Base-by-base conservation (phyloP, 495 filamentous ascomycete genomes). In the Chaetomium cochliodes region DNA sequence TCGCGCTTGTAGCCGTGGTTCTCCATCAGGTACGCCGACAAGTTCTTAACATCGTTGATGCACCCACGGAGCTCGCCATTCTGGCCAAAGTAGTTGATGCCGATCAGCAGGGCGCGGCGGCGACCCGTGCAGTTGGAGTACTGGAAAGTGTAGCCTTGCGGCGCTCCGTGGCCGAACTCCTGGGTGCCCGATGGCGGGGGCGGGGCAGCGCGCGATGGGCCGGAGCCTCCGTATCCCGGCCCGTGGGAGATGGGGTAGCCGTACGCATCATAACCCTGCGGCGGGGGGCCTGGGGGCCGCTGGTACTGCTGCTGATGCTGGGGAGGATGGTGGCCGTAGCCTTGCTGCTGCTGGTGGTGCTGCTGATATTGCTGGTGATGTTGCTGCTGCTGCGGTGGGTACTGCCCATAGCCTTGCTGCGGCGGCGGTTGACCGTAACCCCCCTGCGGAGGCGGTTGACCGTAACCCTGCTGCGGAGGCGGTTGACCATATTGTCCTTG, bases 31-130 rank as follows among this genome's bases (percentile, higher is more conserved):
- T 92, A 97, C 52, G 81, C 78, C 7, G 90, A 92, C 82, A 97
- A 87, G 73, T 96, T 96, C 76, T 91, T 91, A 39, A 92, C 90
- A 75, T 97, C 93, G 76, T 97, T 97, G 82, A 96, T 96, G 78
- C 93, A 97, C 60, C 93, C 93, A 58, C 88, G 81, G 59, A 97
- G 79, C 79, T 96, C 90, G 55, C 88, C 91, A 61, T 87, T 81
- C 74, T 96, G 92, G 58, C 88, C 86, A 64, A 96, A 92, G 76
- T 97, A 97, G 78, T 97, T 97, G 80, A 96, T 93, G 52, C 93
- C 93, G 63, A 97, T 96, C 69, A 97, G 75, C 42, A 97, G 77
- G 16, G 93, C 93, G 82, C 93, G 94, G 67, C 92, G 84, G 69
- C 86, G 86, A 22, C 93, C 93, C 12, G 89, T 90, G 75, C 92